Evolutionary conservation across 164 flowering plant genomes (phyloP), one percentile per base, ranked within the genome.

Genomic region (Vitis cinerea): DNA sequence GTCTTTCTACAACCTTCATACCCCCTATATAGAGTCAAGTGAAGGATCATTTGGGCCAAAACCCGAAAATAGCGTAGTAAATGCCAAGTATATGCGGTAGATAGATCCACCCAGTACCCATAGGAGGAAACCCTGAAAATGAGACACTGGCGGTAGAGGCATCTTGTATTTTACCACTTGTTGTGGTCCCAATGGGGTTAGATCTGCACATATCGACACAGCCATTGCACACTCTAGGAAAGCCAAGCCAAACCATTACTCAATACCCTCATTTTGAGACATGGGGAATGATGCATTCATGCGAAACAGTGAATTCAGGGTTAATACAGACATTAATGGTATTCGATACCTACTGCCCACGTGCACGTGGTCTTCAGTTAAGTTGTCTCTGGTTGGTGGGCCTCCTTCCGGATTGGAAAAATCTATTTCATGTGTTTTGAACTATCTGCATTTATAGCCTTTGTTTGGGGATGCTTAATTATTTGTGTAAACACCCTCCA

Each of bases 241-340:
- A 37, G 7, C 11, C n/a, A 47, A 14, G 65, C 52, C 52, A 63
- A 4, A n/a, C 55, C 51, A 37, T 30, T 12, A 63, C 27, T 23
- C 27, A 1, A 23, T 23, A 23, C 27, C 44, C 53, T 50, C 53
- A 64, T 48, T 67, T 57, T 19, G 47, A 44, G 47, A 23, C 56
- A 16, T 58, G 23, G 55, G 63, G 56, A 68, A 68, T 68, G 60
- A 58, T 48, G 63, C 71, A 68, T 50, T 69, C 16, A 67, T 59
- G 61, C 37, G 44, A 10, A 59, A 27, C 31, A 9, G 44, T 59
- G 12, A 59, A 8, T 23, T 59, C 11, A 19, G 16, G 59, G 29
- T 57, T 57, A 16, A 57, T 57, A 19, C 59, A 57, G 10, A 16
- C 59, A 57, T 57, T 57, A 57, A 16, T 16, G 29, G 16, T 19